Percentiles rank a stretch among this genome's conserved stretches.
Evolutionary conservation across 306 rosid genomes (phyloP).

Genomic region (Vigna reflexopilosa): DNA sequence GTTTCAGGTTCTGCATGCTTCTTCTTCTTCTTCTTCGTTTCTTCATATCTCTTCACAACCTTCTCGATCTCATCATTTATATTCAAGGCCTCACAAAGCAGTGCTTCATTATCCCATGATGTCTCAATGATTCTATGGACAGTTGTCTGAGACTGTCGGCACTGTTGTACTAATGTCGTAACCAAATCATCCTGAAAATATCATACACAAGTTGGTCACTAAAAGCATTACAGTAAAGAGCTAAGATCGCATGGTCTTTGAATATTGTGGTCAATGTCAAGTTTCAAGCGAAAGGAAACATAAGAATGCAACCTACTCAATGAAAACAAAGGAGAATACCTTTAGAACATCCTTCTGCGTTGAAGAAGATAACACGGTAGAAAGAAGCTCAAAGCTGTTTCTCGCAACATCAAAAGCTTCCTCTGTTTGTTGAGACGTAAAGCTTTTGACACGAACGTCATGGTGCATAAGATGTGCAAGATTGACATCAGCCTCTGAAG

Average conservation of each 20-base stretch:
- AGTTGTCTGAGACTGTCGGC: conserved; percentile 60
- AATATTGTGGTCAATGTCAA: neutral
- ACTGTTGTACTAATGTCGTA: conserved; percentile 73
- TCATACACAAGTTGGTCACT: neutral
- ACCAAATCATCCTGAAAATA: conserved; percentile 80
- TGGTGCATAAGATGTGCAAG: conserved; percentile 50
- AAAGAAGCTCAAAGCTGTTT: conserved; percentile 80
- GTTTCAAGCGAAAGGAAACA: neutral
- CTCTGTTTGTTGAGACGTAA: conserved; percentile 68
- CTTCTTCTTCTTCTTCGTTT: conserved; percentile 45
- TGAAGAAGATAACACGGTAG: conserved; percentile 76
- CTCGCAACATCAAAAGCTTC: conserved; percentile 90
- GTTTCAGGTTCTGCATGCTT: conserved; percentile 62
- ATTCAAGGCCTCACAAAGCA: conserved; percentile 83
- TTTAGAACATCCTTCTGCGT: conserved; percentile 61
- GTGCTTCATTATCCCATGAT: conserved; percentile 76
- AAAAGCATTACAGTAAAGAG: no score
- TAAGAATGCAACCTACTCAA: neutral
- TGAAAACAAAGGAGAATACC: conserved; percentile 53
- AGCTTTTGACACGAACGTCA: conserved; percentile 54
- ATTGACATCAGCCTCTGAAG: conserved; percentile 52
- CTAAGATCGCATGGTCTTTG: no score
- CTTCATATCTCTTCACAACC: conserved; percentile 70
- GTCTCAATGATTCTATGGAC: conserved; percentile 75
- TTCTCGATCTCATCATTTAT: conserved; percentile 87